phyloP scores from a whole-genome alignment of 352 stramenopile species.

The Phytophthora macrochlamydospora region DNA sequence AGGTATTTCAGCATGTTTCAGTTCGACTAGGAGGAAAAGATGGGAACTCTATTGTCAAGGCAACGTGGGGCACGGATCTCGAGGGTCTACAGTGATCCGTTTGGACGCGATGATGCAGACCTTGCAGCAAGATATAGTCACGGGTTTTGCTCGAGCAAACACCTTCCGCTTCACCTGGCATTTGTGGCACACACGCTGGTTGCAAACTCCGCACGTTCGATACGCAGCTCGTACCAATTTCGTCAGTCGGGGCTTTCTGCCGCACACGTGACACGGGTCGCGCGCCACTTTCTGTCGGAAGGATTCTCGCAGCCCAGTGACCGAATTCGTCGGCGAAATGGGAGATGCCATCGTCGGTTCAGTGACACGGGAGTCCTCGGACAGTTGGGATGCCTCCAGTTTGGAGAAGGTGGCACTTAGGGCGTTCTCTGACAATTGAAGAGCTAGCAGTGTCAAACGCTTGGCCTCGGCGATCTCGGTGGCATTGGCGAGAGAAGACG shows the following conservation, averaged over 20 bases:
- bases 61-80: slow-evolving; percentile 37
- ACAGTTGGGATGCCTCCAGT: background rate
- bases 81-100: slow-evolving; percentile 28
- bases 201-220: slow-evolving; percentile 36
- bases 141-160: slow-evolving; percentile 25
- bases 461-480: slow-evolving; percentile 50
- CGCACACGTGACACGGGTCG: slow-evolving; percentile 21
- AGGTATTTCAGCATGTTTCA: slow-evolving; percentile 60
- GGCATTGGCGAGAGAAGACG: slow-evolving; percentile 1
- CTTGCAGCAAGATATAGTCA: slow-evolving; percentile 42
- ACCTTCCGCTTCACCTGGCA: slow-evolving; percentile 44
- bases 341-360: slow-evolving; percentile 17
- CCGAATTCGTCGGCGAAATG: background rate
- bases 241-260: slow-evolving; percentile 21
- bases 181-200: slow-evolving; percentile 32
- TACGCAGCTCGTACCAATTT: slow-evolving; percentile 19
- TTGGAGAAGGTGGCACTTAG: slow-evolving; percentile 4
- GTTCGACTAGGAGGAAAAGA: slow-evolving; percentile 19
- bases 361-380: background rate
- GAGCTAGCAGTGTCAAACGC: slow-evolving; percentile 42
- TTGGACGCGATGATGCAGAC: slow-evolving; percentile 44
- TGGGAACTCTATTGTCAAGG: background rate
- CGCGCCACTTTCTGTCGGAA: slow-evolving; percentile 15
- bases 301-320: background rate
- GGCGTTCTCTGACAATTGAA: slow-evolving; percentile 17